phyloP scores from a whole-genome alignment of 805 yeast genomes.

The Scheffersomyces spartinae region DNA sequence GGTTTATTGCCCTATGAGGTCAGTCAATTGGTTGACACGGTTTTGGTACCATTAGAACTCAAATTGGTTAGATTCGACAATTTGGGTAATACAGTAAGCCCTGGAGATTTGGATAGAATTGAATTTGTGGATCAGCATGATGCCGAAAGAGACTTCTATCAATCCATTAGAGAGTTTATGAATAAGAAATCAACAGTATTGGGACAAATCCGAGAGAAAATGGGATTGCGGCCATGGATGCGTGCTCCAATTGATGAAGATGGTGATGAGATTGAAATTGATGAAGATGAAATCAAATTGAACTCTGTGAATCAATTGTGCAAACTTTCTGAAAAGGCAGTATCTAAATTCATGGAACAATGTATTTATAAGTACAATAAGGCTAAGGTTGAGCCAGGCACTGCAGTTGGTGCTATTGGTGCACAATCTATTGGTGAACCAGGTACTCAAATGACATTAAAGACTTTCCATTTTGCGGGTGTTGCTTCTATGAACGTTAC shows the following conservation, averaged over 20 bases:
- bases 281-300: constrained; percentile 15
- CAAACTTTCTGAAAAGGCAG: constrained; percentile 51
- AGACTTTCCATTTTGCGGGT: constrained; percentile 97
- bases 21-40: constrained; percentile 37
- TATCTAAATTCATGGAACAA: constrained; percentile 57
- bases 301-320: constrained; percentile 51
- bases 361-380: constrained; percentile 74
- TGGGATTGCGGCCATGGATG: constrained; percentile 36
- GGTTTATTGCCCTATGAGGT: constrained; percentile 67
- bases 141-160: constrained; percentile 78
- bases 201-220: constrained; percentile 42
- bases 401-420: constrained; percentile 99
- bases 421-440: constrained; percentile 99
- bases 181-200: constrained; percentile 43
- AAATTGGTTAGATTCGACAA: constrained; percentile 61
- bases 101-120: constrained; percentile 35
- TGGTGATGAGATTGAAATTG: constrained; percentile 28
- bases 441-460: constrained; percentile 95
- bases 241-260: too few species aligned
- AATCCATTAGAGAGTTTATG: constrained; percentile 60
- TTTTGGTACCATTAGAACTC: constrained; percentile 51
- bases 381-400: constrained; percentile 96
- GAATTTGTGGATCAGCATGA: constrained; percentile 75
- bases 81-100: constrained; percentile 41
- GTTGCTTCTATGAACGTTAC: constrained; percentile 99